Conservation (phyloP, 2,329 filamentous ascomycete species). For the Fusarium pseudocircinatum region DNA sequence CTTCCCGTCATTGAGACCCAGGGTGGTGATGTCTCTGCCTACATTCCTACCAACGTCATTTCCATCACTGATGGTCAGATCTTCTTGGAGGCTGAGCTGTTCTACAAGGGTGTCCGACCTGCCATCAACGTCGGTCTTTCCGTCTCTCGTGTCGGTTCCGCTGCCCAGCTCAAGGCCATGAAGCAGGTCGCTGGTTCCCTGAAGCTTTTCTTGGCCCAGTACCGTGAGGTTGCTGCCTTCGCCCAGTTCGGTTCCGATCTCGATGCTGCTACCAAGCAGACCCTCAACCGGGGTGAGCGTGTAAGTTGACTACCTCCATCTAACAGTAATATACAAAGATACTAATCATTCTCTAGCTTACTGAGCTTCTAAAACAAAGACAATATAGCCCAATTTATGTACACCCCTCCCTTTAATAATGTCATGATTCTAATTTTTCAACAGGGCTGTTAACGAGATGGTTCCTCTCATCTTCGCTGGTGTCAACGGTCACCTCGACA, state of each 20-base stretch:
- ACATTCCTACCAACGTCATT: constrained; percentile 99
- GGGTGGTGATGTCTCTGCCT: constrained; percentile 99
- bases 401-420: no score
- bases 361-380: constrained; percentile 95
- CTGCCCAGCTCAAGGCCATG: constrained; percentile 99
- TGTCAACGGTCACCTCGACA: constrained; percentile 97
- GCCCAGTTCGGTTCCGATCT: constrained; percentile 99
- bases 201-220: constrained; percentile 99
- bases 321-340: rapidly evolving
- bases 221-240: constrained; percentile 99
- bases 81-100: constrained; percentile 98
- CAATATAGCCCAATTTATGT: no score
- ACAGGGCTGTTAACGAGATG: constrained; percentile 91
- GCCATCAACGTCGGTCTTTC: constrained; percentile 99
- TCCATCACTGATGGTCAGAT: constrained; percentile 99
- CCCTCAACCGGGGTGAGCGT: constrained; percentile 96
- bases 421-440: neutral
- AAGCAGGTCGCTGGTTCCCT: constrained; percentile 99
- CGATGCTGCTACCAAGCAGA: constrained; percentile 99
- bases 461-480: constrained; percentile 98
- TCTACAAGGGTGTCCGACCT: constrained; percentile 99
- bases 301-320: constrained; percentile 60
- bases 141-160: constrained; percentile 99
- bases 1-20: constrained; percentile 99
- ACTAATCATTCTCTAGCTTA: constrained; percentile 65